Percentiles rank a stretch among this genome's conserved stretches.
Evolutionary conservation across 1,284 basidiomycete genomes (phyloP).

Genomic region (Somion occarium): DNA sequence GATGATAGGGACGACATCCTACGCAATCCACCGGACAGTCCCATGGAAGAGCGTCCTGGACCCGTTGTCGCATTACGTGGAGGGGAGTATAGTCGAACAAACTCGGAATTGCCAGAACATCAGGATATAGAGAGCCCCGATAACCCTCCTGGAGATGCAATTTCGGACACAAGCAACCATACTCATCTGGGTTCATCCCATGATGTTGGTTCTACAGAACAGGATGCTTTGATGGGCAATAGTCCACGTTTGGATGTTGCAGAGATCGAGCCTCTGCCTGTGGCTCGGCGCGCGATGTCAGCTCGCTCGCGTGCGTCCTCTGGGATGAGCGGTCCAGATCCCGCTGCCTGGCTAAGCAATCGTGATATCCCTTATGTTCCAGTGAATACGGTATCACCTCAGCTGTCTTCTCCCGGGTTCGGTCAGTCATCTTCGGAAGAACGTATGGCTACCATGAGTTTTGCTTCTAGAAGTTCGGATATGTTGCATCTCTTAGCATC

Average conservation of each 20-base stretch:
- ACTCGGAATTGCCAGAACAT: constrained; percentile 1
- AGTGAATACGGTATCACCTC: neutral
- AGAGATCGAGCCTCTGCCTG: constrained; percentile 1
- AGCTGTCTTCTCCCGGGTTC: constrained; percentile 6
- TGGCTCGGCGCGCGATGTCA: constrained; percentile 13
- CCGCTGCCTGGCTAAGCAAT: constrained; percentile 22
- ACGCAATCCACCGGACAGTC: constrained; percentile 1
- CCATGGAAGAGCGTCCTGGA: neutral
- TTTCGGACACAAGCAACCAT: too few relatives aligned
- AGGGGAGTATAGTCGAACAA: neutral
- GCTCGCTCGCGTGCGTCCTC: constrained; percentile 5
- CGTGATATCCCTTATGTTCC: constrained; percentile 12
- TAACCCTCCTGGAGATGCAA: neutral
- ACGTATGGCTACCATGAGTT: neutral
- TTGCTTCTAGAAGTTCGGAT: neutral
- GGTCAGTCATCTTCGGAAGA: constrained; percentile 10
- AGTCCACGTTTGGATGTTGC: constrained; percentile 12
- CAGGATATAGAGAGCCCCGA: neutral
- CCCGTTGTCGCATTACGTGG: neutral
- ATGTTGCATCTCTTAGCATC: neutral
- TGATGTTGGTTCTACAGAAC: constrained; percentile 5
- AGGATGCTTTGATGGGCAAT: constrained; percentile 16
- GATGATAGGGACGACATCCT: neutral
- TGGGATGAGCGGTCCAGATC: constrained; percentile 13
- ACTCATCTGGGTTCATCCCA: neutral